Evolutionary conservation across 2,329 filamentous ascomycete species (phyloP), one percentile per base, ranked within the genome.

Genomic region (Ophiosphaerella korrae): DNA sequence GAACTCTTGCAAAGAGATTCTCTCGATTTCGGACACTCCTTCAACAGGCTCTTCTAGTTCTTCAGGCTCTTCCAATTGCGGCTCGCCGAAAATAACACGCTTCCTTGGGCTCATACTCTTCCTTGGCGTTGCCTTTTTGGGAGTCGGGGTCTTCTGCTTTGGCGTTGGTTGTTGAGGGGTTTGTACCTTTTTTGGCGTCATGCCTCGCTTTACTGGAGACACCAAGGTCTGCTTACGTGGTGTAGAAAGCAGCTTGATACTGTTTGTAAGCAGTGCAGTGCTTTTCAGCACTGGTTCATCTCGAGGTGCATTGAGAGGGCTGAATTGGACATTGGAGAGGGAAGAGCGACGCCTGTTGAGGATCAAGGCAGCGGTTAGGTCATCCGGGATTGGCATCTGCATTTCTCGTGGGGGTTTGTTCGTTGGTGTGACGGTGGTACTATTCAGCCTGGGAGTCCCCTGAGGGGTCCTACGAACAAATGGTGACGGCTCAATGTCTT

Each of bases 1-100:
- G 75, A 99, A 99, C 45, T 96, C 89, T 62, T 96, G 91, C 3
- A 99, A 80, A 39, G 92, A 88, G 46, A 96, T 92, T 18, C 81
- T 82, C 23, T 87, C 83, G 16, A 82, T 80, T 13, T 72, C 66
- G 18, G 69, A 71, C n/a, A 54, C 43, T 4, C 60, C 58, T 13
- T 64, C 60, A 5, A 55, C 53, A 12, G 48, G 52, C 6, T 61
- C 57, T 1, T 73, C 63, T 21, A 73, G 70, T 42, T 37, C 26
- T 5, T 72, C 60, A n/a, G 48, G 42, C 18, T 63, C 58, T 35
- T 63, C 56, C 23, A 61, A 54, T 26, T 52, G 57, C 24, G 64
- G 53, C 32, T 61, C 59, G 24, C 68, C 71, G 46, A 73, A 73
- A 8, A 53, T 53, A 2, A 73, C 69, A 13, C 63, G 63, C 52